These are phyloP conservation scores for Musa beccarii DNA, from an alignment of 176 grass and related monocot genomes.

Conservation along the genomic window DNA sequence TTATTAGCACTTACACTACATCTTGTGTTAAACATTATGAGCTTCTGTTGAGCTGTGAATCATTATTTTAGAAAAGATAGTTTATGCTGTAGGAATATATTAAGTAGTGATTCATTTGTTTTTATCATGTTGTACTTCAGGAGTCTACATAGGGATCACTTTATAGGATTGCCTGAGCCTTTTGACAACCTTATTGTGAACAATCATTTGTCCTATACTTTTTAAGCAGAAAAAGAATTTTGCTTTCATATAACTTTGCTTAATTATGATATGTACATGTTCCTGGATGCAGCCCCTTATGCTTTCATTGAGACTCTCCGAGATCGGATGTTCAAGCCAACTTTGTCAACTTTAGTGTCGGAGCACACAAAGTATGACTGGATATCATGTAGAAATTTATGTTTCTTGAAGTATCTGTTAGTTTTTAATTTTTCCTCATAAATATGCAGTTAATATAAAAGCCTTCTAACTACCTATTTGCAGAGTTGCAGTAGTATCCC, in stretches of 20 bases:
- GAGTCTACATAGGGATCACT: no score
- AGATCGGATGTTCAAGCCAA: conserved; percentile 95
- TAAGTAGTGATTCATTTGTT: background rate
- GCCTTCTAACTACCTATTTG: conserved; percentile 17
- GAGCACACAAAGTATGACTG: conserved; percentile 54
- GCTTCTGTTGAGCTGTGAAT: conserved; percentile 9
- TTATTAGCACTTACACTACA: background rate
- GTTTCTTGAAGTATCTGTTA: conserved; percentile 17
- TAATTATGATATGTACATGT: conserved; percentile 3
- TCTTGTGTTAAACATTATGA: conserved; percentile 22
- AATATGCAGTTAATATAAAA: background rate
- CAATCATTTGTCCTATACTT: background rate
- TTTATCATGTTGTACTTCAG: background rate
- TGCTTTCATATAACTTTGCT: background rate
- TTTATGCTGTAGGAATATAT: background rate
- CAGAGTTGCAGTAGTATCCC: conserved; percentile 76
- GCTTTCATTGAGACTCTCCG: conserved; percentile 87
- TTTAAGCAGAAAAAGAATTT: background rate
- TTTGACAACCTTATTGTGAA: background rate
- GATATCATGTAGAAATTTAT: conserved; percentile 18
- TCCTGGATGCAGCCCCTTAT: conserved; percentile 57
- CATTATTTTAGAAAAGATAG: background rate
- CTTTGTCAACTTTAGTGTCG: conserved; percentile 63
- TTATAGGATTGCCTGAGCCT: background rate
- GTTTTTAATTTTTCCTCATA: background rate